phyloP scores from a whole-genome alignment of 2,329 filamentous ascomycete species.

The Macrophomina tecta region DNA sequence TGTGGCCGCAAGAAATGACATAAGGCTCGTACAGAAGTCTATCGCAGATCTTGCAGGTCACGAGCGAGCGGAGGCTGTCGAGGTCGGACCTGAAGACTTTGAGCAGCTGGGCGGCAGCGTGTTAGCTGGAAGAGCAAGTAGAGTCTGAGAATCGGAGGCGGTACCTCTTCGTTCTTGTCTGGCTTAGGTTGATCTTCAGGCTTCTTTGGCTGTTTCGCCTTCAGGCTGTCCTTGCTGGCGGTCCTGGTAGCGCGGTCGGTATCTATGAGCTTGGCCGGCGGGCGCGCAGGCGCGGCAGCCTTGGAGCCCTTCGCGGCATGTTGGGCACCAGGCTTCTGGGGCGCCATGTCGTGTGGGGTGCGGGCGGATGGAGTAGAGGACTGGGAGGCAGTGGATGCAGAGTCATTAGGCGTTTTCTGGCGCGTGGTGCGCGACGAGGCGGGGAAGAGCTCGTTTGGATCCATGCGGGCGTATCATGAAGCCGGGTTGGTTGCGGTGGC shows the following conservation, averaged over 20 bases:
- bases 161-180: constrained; percentile 46
- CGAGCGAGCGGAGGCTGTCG: constrained; percentile 63
- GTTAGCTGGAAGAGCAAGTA: constrained; percentile 34
- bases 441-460: constrained; percentile 25
- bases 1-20: constrained; percentile 71
- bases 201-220: constrained; percentile 44
- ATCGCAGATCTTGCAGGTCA: constrained; percentile 73
- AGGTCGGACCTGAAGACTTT: constrained; percentile 58
- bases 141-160: neutral
- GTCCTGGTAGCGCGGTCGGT: constrained; percentile 40
- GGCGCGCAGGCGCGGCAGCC: constrained; percentile 30
- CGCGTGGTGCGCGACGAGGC: constrained; percentile 26
- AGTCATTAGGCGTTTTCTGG: constrained; percentile 27
- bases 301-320: constrained; percentile 11
- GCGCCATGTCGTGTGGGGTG: constrained; percentile 18
- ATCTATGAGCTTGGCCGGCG: constrained; percentile 39
- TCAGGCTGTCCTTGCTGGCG: constrained; percentile 48
- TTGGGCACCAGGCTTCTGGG: constrained; percentile 17
- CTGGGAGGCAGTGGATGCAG: constrained; percentile 10
- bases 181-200: constrained; percentile 40
- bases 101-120: constrained; percentile 41
- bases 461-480: constrained; percentile 26
- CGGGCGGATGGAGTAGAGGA: constrained; percentile 13
- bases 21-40: constrained; percentile 73
- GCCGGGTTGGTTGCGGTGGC: constrained; percentile 7